Conservation (phyloP, 2,329 filamentous ascomycete genomes). For the Tolypocladium album region DNA sequence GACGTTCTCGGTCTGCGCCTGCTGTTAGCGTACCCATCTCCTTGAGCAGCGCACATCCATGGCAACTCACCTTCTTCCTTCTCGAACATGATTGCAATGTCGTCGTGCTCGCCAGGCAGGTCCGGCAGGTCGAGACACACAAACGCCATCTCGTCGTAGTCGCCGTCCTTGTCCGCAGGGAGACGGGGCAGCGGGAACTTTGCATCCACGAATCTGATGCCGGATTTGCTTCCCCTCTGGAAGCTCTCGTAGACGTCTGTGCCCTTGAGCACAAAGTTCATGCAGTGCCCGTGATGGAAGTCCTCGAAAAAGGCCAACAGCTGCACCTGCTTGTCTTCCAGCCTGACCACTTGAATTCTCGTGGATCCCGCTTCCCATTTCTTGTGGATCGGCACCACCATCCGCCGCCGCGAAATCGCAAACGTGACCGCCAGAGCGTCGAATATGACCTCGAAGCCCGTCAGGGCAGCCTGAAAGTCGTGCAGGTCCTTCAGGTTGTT, state of each 20-base stretch:
- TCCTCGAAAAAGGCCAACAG: constrained; percentile 81
- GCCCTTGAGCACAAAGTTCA: constrained; percentile 78
- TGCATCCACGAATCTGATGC: constrained; percentile 73
- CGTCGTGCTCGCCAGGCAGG: constrained; percentile 85
- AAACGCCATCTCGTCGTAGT: constrained; percentile 56
- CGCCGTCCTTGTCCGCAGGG: constrained; percentile 36
- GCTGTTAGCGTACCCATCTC: background rate
- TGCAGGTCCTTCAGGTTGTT: constrained; percentile 60
- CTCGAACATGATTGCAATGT: constrained; percentile 79
- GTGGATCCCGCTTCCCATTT: constrained; percentile 82
- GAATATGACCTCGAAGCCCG: constrained; percentile 67
- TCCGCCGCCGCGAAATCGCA: constrained; percentile 71
- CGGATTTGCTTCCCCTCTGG: constrained; percentile 52
- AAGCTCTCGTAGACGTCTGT: constrained; percentile 74
- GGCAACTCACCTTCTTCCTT: constrained; percentile 54
- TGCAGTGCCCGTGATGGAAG: constrained; percentile 75
- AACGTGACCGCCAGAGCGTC: constrained; percentile 64
- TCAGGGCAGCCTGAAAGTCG: constrained; percentile 66
- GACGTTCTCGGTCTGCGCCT: constrained; percentile 39
- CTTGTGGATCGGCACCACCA: constrained; percentile 89
- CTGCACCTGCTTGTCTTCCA: constrained; percentile 64
- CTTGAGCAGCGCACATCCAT: background rate
- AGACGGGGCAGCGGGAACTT: constrained; percentile 76
- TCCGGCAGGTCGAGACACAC: constrained; percentile 80
- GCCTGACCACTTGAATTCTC: constrained; percentile 64